Conservation (phyloP, 495 filamentous ascomycete genomes). For the Aspergillus nanangensis region DNA sequence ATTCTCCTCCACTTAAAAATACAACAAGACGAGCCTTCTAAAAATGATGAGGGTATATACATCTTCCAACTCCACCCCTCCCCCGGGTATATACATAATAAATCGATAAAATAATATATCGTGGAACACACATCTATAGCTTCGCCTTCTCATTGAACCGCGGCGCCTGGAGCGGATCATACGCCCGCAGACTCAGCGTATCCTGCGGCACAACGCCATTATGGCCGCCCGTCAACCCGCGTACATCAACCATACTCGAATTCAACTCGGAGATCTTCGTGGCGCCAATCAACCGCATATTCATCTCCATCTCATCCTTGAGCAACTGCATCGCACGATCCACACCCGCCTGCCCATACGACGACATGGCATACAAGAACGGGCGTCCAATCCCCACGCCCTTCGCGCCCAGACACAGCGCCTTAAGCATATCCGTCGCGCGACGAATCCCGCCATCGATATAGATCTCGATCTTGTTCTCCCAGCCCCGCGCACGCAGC, state of each 20-base stretch:
- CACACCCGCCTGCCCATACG: slow-evolving; percentile 85
- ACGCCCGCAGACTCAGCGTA: slow-evolving; percentile 57
- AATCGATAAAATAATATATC: not conserved
- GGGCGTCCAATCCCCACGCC: slow-evolving; percentile 93
- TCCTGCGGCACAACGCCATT: slow-evolving; percentile 62
- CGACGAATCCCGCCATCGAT: slow-evolving; percentile 88
- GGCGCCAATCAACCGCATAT: slow-evolving; percentile 89
- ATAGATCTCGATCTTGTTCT: slow-evolving; percentile 84
- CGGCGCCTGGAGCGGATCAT: slow-evolving; percentile 62
- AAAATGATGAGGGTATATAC: not conserved
- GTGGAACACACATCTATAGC: slow-evolving; percentile 24
- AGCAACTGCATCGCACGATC: slow-evolving; percentile 90
- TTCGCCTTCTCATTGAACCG: slow-evolving; percentile 57
- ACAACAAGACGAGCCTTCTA: too few relatives aligned
- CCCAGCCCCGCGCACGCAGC: slow-evolving; percentile 73
- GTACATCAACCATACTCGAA: slow-evolving; percentile 70
- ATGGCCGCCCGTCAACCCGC: slow-evolving; percentile 66
- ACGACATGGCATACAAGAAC: slow-evolving; percentile 93
- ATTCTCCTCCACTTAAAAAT: slow-evolving; percentile 1
- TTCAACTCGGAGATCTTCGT: slow-evolving; percentile 69
- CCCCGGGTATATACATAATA: not conserved
- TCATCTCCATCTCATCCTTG: slow-evolving; percentile 99
- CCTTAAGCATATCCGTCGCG: slow-evolving; percentile 94
- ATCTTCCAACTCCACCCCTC: not conserved
- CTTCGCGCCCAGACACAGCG: slow-evolving; percentile 85